Conservation (phyloP, 2,329 filamentous ascomycete genomes). For the Salinomyces thailandicus region DNA sequence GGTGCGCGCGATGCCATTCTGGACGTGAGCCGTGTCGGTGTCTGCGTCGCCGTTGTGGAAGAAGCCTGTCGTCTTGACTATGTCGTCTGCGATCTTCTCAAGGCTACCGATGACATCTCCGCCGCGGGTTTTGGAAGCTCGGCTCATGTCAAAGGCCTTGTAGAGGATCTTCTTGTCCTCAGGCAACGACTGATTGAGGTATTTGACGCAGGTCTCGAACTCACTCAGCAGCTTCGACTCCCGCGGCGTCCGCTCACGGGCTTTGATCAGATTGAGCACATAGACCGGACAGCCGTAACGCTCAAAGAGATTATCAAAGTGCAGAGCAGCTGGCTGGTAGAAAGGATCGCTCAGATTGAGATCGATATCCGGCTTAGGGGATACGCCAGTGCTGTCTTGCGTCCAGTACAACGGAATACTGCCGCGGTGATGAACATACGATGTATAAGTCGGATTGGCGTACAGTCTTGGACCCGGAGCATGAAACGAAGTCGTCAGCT, state of each 20-base stretch:
- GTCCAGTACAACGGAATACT: conserved; percentile 98
- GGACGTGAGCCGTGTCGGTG: conserved; percentile 56
- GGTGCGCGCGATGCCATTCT: conserved; percentile 87
- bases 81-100: conserved; percentile 79
- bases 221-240: conserved; percentile 85
- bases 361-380: conserved; percentile 92
- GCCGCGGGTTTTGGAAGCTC: conserved; percentile 79
- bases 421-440: conserved; percentile 90
- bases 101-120: conserved; percentile 91
- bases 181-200: conserved; percentile 90
- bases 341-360: conserved; percentile 94
- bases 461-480: conserved; percentile 76
- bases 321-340: conserved; percentile 81
- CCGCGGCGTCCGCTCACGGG: conserved; percentile 74
- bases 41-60: conserved; percentile 81
- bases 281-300: conserved; percentile 89
- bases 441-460: conserved; percentile 84
- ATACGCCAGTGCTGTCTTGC: conserved; percentile 88
- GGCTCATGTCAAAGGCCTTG: conserved; percentile 96
- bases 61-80: conserved; percentile 77
- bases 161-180: conserved; percentile 77
- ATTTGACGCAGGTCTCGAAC: conserved; percentile 76
- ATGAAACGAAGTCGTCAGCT: conserved; percentile 90
- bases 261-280: conserved; percentile 77
- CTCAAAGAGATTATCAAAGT: conserved; percentile 91